Base-by-base conservation (phyloP, 2,329 filamentous ascomycete species). In the Macrophomina pseudophaseolina region DNA sequence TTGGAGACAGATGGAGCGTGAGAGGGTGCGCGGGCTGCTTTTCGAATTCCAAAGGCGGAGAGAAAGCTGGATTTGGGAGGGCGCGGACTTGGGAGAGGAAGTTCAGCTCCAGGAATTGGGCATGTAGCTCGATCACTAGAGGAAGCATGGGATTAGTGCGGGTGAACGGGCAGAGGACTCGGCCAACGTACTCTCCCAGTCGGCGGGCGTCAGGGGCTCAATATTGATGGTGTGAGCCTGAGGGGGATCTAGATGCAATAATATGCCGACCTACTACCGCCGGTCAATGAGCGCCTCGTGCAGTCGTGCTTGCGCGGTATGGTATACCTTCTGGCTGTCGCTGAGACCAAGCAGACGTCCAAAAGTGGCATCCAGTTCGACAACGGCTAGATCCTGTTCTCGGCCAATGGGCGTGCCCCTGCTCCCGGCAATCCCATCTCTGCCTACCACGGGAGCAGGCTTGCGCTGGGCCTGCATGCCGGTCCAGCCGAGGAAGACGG, bases 191-290 rank as follows among this genome's bases (percentile, higher is more conserved):
- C 84, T 97, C 80, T 99, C 95, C 95, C 95, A 99, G 76, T 99
- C 95, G 67, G 96, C 93, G 1, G 94, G 89, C 0, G 95, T 98
- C 73, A 98, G 81, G 40, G 95, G 95, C 77, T 99, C 96, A 72
- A 99, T 98, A 76, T 97, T 93, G 78, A 99, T 91, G 1, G 94
- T 98, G 78, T 97, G 93, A 58, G 93, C 93, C 70, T 95, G 82
- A 2, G 94, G 93, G 58, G 94, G 94, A 76, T 99, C 93, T 69
- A 97, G 81, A 78, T 99, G 95, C 70, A 99, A 85, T 42, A 83
- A 78, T 58, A 90, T 79, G 48, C 84, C 85, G 70, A 89, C 84
- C 84, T 86, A 66, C 64, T 66, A 40, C 16, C 42, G 54, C 53
- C 44, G n/a, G 64, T 66, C 64, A 66, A 28, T 60, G 53, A 44